Percentiles rank a stretch among this genome's conserved stretches.
These are phyloP conservation scores for Pseudotsuga menziesii DNA, from an alignment of 75 land plant genomes.

Conservation along the genomic window DNA sequence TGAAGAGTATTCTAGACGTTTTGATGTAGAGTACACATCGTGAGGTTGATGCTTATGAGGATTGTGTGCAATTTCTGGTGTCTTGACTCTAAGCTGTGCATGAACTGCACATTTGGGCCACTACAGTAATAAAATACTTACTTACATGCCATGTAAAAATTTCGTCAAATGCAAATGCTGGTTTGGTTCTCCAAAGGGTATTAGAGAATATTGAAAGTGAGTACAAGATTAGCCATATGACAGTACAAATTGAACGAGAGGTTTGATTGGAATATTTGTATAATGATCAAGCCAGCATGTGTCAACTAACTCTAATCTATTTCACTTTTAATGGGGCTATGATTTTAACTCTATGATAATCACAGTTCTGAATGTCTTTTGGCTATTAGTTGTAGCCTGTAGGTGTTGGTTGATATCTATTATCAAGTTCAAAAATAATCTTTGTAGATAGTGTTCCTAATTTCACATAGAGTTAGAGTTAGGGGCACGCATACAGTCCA, in stretches of 20 bases:
- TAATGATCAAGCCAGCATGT: neutral
- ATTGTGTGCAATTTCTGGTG: slow-evolving; percentile 40
- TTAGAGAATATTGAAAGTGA: slow-evolving; percentile 49
- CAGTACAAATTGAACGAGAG: slow-evolving; percentile 80
- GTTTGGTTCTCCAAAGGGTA: slow-evolving; percentile 57
- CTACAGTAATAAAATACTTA: slow-evolving; percentile 69
- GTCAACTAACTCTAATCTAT: too few species aligned
- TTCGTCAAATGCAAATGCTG: slow-evolving; percentile 69
- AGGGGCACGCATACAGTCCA: too few species aligned
- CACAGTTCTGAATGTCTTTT: too few species aligned
- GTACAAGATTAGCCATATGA: slow-evolving; percentile 83
- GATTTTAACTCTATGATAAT: too few species aligned
- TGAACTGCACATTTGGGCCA: slow-evolving; percentile 92
- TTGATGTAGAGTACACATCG: slow-evolving; percentile 76
- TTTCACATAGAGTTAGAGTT: too few species aligned
- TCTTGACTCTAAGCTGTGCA: slow-evolving; percentile 77
- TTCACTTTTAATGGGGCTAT: too few species aligned
- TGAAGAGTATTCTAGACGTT: slow-evolving; percentile 58
- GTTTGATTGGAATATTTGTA: neutral
- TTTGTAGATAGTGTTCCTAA: too few species aligned
- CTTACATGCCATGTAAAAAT: slow-evolving; percentile 84
- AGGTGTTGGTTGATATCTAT: too few species aligned
- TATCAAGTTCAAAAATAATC: too few species aligned
- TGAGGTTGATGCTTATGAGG: slow-evolving; percentile 60
- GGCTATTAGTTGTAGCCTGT: too few species aligned